A percentile compares a stretch with the other conserved stretches of the same genome.
Evolutionary conservation across 2,329 filamentous ascomycete genomes (phyloP).

Genomic region (Monilinia vaccinii-corymbosi): DNA sequence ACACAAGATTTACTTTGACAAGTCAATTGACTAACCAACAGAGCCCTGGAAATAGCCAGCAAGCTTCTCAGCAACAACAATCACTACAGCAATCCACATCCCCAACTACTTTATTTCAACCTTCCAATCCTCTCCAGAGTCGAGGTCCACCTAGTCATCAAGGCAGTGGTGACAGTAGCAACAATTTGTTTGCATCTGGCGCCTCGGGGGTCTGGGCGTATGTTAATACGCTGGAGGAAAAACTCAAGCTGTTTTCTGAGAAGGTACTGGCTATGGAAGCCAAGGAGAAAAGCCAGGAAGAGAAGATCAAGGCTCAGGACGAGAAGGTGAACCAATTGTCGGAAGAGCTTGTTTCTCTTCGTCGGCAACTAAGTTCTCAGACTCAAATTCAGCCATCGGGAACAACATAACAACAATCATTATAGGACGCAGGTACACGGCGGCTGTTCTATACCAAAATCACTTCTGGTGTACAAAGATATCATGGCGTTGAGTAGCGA

Average conservation of each 20-base stretch:
- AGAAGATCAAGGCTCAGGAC: conserved; percentile 16
- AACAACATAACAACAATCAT: conserved; percentile 20
- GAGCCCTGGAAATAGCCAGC: conserved; percentile 14
- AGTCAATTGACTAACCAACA: conserved; percentile 25
- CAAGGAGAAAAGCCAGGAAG: conserved; percentile 23
- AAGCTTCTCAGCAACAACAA: conserved; percentile 18
- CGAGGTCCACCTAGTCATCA: conserved; percentile 17
- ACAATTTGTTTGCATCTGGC: conserved; percentile 55
- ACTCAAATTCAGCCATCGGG: conserved; percentile 16
- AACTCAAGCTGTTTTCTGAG: conserved; percentile 39
- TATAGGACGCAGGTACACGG: conserved; percentile 23
- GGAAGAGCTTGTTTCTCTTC: conserved; percentile 24
- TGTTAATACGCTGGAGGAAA: conserved; percentile 59
- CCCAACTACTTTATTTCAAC: conserved; percentile 29
- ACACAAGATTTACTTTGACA: conserved; percentile 27
- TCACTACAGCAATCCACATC: conserved; percentile 17
- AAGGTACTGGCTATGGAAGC: conserved; percentile 35
- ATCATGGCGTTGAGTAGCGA: conserved; percentile 22
- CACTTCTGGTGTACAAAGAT: conserved; percentile 18
- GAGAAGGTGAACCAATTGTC: conserved; percentile 25
- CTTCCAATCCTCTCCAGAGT: conserved; percentile 36
- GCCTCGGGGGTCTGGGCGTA: conserved; percentile 63
- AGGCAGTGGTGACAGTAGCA: conserved; percentile 45
- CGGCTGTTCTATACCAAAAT: conserved; percentile 19
- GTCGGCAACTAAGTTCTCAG: conserved; percentile 22